Conservation (phyloP, 495 filamentous ascomycete species). For the Daldinia childiae region DNA sequence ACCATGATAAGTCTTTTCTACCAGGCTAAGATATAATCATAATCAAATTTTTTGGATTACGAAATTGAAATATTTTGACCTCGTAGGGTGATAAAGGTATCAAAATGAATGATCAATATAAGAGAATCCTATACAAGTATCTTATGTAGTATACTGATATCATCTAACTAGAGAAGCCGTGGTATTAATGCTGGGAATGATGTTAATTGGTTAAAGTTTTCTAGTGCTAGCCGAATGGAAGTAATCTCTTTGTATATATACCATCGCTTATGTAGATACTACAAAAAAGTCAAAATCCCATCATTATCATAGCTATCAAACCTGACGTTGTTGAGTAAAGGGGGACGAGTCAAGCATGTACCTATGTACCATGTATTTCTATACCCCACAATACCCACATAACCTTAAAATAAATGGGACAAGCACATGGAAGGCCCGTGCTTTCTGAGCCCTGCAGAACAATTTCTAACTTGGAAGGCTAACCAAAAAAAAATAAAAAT, state of each 20-base stretch:
- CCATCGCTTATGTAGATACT: no score
- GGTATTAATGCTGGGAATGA: no score
- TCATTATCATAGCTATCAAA: not conserved
- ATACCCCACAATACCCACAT: constrained; percentile 1
- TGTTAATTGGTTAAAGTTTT: no score
- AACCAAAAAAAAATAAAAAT: constrained; percentile 5
- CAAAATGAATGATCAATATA: no score
- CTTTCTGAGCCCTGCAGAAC: not conserved
- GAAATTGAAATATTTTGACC: not conserved
- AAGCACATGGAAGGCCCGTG: not conserved
- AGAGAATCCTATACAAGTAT: no score
- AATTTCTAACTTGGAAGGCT: not conserved
- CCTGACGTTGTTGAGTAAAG: constrained; percentile 12
- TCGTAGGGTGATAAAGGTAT: not conserved
- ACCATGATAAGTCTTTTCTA: constrained; percentile 2
- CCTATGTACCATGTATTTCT: not conserved
- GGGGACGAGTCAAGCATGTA: not conserved
- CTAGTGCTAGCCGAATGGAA: no score
- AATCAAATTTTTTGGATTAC: no score
- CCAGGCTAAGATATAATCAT: no score
- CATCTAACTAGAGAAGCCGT: no score
- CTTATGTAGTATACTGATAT: no score
- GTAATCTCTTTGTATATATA: no score
- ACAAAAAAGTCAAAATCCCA: not conserved
- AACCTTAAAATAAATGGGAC: constrained; percentile 8